phyloP scores from a whole-genome alignment of 176 grass and related monocot genomes.

The Guadua angustifolia region DNA sequence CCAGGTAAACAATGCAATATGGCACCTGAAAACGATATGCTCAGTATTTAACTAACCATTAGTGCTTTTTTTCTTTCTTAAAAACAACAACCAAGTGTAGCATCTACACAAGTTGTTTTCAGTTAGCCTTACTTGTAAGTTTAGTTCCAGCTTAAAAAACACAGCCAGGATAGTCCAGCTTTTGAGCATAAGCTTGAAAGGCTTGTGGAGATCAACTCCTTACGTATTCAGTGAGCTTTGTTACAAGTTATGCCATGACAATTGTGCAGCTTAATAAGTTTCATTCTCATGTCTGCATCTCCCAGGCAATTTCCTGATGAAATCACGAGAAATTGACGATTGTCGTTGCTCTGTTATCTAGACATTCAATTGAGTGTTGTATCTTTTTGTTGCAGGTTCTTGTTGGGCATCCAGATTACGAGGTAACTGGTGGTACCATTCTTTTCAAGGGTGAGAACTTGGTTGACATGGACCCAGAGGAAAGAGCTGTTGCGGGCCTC shows the following conservation, averaged over 20 bases:
- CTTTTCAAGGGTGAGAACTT: slow-evolving; percentile 88
- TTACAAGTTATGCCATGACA: neutral
- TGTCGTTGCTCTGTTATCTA: neutral
- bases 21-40: slow-evolving; percentile 12
- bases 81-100: neutral
- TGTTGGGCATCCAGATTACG: slow-evolving; percentile 91
- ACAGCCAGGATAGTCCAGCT: slow-evolving; percentile 7
- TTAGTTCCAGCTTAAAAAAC: neutral
- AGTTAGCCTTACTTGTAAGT: neutral
- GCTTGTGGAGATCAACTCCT: slow-evolving; percentile 1
- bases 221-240: neutral
- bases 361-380: neutral
- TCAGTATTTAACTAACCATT: neutral
- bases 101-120: neutral
- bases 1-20: slow-evolving; percentile 11
- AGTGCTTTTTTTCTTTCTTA: neutral
- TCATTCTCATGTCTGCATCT: neutral
- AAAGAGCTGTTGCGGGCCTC: slow-evolving; percentile 89
- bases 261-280: neutral
- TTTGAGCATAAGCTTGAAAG: slow-evolving; percentile 26
- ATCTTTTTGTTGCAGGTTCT: slow-evolving; percentile 66
- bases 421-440: slow-evolving; percentile 82
- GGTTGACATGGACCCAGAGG: slow-evolving; percentile 89
- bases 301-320: neutral
- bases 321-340: neutral